phyloP scores from a whole-genome alignment of 352 stramenopile species.

The Phytopythium mirpurense region DNA sequence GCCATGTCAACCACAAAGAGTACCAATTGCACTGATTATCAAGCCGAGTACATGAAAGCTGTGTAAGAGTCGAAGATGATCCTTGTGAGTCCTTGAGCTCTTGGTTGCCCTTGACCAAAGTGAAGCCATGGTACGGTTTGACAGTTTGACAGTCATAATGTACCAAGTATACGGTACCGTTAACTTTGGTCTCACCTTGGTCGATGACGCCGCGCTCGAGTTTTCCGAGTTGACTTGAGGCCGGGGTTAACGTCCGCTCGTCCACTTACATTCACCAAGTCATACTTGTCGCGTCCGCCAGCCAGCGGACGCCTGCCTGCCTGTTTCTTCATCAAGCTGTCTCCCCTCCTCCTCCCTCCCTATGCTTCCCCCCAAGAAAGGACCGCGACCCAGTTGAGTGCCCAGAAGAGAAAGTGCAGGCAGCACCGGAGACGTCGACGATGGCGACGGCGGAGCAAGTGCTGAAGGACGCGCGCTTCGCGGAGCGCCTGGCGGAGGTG shows the following conservation, averaged over 20 bases:
- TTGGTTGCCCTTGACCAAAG: too few relatives aligned
- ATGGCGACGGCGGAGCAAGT: slow-evolving; percentile 43
- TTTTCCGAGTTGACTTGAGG: not conserved
- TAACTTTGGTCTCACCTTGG: not conserved
- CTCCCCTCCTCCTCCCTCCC: slow-evolving; percentile 5
- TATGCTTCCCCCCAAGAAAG: not conserved
- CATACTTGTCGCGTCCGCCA: not conserved
- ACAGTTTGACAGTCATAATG: not conserved
- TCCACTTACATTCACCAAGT: not conserved
- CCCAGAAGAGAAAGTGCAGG: slow-evolving; percentile 5
- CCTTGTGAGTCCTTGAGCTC: too few relatives aligned
- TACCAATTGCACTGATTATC: too few relatives aligned
- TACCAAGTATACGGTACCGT: not conserved
- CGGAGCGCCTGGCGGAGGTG: slow-evolving; percentile 47
- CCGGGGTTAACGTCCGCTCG: not conserved
- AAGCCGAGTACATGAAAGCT: too few relatives aligned
- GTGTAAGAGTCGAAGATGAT: too few relatives aligned
- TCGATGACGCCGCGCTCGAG: not conserved
- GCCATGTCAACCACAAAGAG: too few relatives aligned
- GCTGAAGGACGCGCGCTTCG: slow-evolving; percentile 49
- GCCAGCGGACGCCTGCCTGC: not conserved
- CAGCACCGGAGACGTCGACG: not conserved
- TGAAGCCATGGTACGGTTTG: too few relatives aligned
- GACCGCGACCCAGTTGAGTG: not conserved
- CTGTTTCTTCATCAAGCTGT: not conserved